A percentile compares a stretch with the other conserved stretches of the same genome.
Conservation (phyloP, 805 yeast species). For the Spathaspora sp. region DNA sequence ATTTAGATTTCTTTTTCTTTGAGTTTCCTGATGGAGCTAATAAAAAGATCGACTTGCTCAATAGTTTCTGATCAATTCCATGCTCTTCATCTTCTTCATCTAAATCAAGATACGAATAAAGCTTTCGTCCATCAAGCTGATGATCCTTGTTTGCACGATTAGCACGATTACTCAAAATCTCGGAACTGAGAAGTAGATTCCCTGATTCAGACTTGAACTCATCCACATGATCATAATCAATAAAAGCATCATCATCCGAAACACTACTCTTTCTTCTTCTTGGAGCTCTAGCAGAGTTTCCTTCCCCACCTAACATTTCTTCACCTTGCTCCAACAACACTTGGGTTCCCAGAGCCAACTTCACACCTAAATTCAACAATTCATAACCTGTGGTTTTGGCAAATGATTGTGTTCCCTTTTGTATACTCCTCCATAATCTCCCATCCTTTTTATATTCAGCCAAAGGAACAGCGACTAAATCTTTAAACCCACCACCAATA, state of each 20-base stretch:
- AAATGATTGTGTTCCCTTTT: slow-evolving; percentile 71
- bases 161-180: slow-evolving; percentile 4
- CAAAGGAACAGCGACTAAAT: slow-evolving; percentile 69
- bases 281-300: slow-evolving; percentile 45
- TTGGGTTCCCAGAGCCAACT: slow-evolving; percentile 85
- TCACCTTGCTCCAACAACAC: slow-evolving; percentile 76
- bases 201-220: background rate
- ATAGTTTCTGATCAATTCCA: slow-evolving; percentile 9
- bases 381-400: slow-evolving; percentile 79
- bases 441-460: slow-evolving; percentile 75
- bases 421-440: slow-evolving; percentile 61
- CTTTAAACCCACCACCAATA: slow-evolving; percentile 74
- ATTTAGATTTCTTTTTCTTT: background rate
- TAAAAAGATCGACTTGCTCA: slow-evolving; percentile 21
- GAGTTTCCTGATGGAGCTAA: slow-evolving; percentile 11
- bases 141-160: slow-evolving; percentile 1
- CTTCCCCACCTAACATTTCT: slow-evolving; percentile 72
- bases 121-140: slow-evolving; percentile 13
- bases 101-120: slow-evolving; percentile 27
- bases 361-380: slow-evolving; percentile 75
- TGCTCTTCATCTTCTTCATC: slow-evolving; percentile 28
- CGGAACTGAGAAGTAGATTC: slow-evolving; percentile 4
- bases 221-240: background rate
- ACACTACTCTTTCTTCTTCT: slow-evolving; percentile 5
- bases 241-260: background rate